Base-by-base conservation (phyloP, 306 rosid species). In the Cucumis cinereus region DNA sequence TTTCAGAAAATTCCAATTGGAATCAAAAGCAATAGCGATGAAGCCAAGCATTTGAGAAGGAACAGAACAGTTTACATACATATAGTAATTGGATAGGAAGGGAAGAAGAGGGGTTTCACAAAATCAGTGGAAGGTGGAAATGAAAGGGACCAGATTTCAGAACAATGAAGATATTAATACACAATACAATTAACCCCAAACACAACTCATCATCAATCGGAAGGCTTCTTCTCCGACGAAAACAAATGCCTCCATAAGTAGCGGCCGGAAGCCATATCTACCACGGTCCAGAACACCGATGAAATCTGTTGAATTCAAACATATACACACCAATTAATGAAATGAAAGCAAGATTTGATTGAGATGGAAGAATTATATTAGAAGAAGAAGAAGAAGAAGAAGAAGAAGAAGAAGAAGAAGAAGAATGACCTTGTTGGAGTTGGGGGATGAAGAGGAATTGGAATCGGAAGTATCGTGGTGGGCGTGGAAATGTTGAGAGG, bases 221-320 rank as follows among this genome's bases (percentile, higher is more conserved):
- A 80, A 38, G 56, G 71, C 81, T 90, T 88, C 12, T 89, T 54
- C 22, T 89, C 56, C 41, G 87, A 56, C 0, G 95, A 81, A 17
- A 84, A 86, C 87, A 91, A 78, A 53, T 91, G 82, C 87, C 88
- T 93, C 98, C 98, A 93, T 45, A 93, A 90, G 72, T 93, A 91
- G 76, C 97, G 93, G 9, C 98, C 98, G 74, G 92, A 88, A 36
- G 96, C 98, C 97, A 91, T 93, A 74, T 93, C 98, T 58, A 93
- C 94, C 26, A 82, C 81, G 24, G 88, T 85, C 98, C 98, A 91
- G 77, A 93, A 93, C 82, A 91, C 93, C 30, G 89, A 82, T 38
- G 87, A 43, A 73, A 86, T 81, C 98, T 93, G 90, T 36, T n/a
- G n/a, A n/a, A n/a, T n/a, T 52, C 80, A 69, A 56, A n/a, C 14